Percentiles rank a stretch among this genome's conserved stretches.
Evolutionary conservation across 805 yeast genomes (phyloP).

Genomic region (Yamadazyma sp.): DNA sequence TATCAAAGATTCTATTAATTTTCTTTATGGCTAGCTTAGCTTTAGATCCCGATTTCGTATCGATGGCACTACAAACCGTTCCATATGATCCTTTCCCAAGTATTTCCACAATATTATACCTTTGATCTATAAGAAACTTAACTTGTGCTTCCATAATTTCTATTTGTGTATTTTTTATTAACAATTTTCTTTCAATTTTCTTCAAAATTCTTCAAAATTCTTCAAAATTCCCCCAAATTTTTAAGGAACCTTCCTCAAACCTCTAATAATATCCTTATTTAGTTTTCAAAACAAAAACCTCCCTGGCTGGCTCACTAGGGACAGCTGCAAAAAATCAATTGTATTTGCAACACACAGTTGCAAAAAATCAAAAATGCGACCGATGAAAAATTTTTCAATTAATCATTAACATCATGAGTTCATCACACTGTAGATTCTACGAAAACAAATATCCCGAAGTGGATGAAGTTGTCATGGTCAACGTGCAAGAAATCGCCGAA

Average conservation of each 20-base stretch:
- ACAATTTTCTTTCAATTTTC: background rate
- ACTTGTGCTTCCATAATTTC: background rate
- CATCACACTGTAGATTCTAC: constrained; percentile 91
- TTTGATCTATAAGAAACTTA: constrained; percentile 53
- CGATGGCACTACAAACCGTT: constrained; percentile 73
- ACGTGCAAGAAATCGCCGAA: constrained; percentile 97
- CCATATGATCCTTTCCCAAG: constrained; percentile 89
- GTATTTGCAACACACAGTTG: constrained; percentile 6
- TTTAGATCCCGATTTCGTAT: constrained; percentile 24
- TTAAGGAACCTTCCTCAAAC: no score
- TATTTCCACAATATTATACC: constrained; percentile 55
- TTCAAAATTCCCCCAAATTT: no score
- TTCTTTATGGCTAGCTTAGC: constrained; percentile 71
- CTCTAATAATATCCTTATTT: no score
- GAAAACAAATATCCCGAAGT: constrained; percentile 99
- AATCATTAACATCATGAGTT: constrained; percentile 68
- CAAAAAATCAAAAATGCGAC: constrained; percentile 1
- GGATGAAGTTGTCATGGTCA: constrained; percentile 98
- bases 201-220: no score
- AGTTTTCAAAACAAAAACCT: no score
- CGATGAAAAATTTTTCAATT: background rate
- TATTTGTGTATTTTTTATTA: background rate
- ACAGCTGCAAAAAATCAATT: no score
- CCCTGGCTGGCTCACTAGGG: no score
- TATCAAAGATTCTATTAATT: constrained; percentile 65